These are phyloP conservation scores for Capsicum chinense DNA, from an alignment of 257 asterid species.

Conservation along the genomic window DNA sequence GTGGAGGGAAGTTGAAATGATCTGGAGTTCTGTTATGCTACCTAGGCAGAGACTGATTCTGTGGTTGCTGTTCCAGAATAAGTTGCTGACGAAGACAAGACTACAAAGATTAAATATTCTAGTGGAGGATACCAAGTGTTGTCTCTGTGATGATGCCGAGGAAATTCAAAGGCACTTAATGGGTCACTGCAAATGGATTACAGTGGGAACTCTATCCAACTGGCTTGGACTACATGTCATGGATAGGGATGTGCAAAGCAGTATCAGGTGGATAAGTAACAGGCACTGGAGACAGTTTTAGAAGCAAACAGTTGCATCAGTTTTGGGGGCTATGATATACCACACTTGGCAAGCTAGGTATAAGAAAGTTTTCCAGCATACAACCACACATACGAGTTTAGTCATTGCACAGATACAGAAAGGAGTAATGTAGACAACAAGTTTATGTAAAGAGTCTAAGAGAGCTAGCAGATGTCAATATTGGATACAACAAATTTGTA, in stretches of 20 bases:
- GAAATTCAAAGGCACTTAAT: neutral
- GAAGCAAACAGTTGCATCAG: neutral
- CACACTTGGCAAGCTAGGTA: neutral
- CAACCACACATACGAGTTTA: neutral
- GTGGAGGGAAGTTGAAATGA: neutral
- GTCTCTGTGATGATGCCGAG: neutral
- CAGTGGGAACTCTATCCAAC: neutral
- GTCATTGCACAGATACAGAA: neutral
- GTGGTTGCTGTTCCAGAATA: neutral
- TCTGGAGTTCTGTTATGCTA: neutral
- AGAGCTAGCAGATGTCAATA: neutral
- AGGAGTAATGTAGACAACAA: no score
- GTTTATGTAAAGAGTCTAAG: neutral
- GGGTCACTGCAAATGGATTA: neutral
- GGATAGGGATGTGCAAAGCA: neutral
- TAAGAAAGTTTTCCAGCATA: no score
- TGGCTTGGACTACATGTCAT: neutral
- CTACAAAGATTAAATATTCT: no score
- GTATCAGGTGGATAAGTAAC: neutral
- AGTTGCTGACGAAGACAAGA: no score
- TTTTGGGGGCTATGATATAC: neutral
- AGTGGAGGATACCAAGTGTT: neutral
- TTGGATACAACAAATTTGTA: neutral
- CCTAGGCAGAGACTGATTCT: no score
- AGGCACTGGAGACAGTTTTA: neutral